Conservation (phyloP, 495 filamentous ascomycete species). For the Sordaria brevicollis region DNA sequence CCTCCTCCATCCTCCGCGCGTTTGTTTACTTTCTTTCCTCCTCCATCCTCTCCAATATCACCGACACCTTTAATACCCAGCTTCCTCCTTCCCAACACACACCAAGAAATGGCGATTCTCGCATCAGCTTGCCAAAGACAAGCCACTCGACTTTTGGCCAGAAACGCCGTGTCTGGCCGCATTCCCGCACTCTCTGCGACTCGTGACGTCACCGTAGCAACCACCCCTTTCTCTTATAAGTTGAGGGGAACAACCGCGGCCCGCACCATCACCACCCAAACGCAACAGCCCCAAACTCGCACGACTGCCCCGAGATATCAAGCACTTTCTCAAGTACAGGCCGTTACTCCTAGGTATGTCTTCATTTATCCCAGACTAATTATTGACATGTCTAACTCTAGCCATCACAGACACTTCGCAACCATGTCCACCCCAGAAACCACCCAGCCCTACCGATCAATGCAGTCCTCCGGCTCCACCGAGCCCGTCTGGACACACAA, state of each 20-base stretch:
- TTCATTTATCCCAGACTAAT: not conserved
- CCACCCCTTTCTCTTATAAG: not conserved
- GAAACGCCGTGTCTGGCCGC: not conserved
- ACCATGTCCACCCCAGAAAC: not conserved
- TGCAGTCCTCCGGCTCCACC: conserved; percentile 38
- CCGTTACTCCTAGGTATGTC: not conserved
- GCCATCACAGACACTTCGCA: not conserved
- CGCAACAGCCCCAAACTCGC: not conserved
- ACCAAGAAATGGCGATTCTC: not conserved
- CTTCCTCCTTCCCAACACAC: not conserved
- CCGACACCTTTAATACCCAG: not conserved
- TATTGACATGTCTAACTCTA: not conserved
- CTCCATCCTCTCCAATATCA: not conserved
- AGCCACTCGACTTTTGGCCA: not conserved
- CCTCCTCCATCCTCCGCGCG: not conserved
- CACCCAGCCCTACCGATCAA: conserved; percentile 17
- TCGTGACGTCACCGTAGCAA: not conserved
- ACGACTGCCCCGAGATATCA: not conserved
- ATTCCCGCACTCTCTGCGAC: not conserved
- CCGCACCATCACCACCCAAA: not conserved
- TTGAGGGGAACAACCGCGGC: not conserved
- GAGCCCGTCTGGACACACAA: conserved; percentile 44
- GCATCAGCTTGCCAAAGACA: not conserved
- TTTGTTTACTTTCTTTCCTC: not conserved
- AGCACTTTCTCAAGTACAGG: not conserved